Evolutionary conservation across 1,284 basidiomycete genomes (phyloP).

Genomic region (Meripilus lineatus): DNA sequence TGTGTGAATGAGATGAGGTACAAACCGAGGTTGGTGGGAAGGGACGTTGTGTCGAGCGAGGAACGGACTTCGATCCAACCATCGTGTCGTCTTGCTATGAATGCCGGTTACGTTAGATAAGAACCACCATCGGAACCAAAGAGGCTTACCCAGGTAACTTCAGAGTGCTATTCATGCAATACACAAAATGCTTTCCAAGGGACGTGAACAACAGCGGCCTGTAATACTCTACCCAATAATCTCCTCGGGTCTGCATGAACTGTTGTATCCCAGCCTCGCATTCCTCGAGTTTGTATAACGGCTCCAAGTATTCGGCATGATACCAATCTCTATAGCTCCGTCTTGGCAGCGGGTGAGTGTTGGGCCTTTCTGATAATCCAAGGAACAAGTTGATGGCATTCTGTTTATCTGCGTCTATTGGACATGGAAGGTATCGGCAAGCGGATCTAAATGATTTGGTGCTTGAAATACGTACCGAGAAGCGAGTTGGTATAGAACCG

Average conservation of each 20-base stretch:
- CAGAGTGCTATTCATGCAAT: conserved; percentile 81
- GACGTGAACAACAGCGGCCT: conserved; percentile 80
- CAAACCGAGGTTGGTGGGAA: too few relatives aligned
- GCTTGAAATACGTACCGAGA: conserved; percentile 46
- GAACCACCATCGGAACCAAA: too few relatives aligned
- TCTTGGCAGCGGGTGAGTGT: conserved; percentile 37
- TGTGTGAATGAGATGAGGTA: too few relatives aligned
- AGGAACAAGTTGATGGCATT: conserved; percentile 96
- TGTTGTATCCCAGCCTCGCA: conserved; percentile 50
- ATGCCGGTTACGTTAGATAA: too few relatives aligned
- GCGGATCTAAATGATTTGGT: not conserved
- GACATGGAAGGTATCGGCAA: not conserved
- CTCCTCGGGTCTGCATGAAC: conserved; percentile 55
- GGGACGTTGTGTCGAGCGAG: conserved; percentile 45
- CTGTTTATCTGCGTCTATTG: conserved; percentile 92
- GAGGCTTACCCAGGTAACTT: conserved; percentile 69
- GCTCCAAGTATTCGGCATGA: conserved; percentile 62
- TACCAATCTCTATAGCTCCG: conserved; percentile 81
- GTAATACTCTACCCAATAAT: conserved; percentile 92
- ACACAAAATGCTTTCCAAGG: conserved; percentile 80
- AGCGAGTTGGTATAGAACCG: conserved; percentile 97
- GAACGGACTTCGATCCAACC: conserved; percentile 71
- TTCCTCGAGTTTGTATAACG: conserved; percentile 52
- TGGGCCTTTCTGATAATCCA: conserved; percentile 66
- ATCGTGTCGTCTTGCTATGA: conserved; percentile 60